phyloP scores from a whole-genome alignment of 805 yeast genomes.

The Saccharomycopsis schoenii region DNA sequence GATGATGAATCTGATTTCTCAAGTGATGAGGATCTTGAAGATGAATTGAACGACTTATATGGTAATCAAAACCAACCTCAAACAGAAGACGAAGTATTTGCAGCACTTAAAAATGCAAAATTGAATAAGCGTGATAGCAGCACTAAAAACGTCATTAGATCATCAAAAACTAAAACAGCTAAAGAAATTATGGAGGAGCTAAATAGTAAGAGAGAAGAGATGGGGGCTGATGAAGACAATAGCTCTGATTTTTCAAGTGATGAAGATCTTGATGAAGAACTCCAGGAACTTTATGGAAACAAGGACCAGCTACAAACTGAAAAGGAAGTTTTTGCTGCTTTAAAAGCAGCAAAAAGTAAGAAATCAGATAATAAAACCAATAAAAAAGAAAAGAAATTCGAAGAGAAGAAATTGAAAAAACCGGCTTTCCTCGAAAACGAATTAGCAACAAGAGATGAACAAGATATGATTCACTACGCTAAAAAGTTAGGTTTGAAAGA shows the following conservation, averaged over 20 bases:
- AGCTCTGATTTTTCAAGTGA: conserved; percentile 26
- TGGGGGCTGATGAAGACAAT: conserved; percentile 23
- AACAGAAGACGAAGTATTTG: conserved; percentile 36
- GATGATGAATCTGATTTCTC: conserved; percentile 25
- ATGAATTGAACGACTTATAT: conserved; percentile 20
- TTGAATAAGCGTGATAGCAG: conserved; percentile 19
- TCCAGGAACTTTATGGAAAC: conserved; percentile 11
- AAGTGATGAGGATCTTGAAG: conserved; percentile 20
- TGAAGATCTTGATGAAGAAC: conserved; percentile 18
- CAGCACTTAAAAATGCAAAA: conserved; percentile 33
- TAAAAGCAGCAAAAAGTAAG: conserved; percentile 32
- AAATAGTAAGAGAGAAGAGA: conserved; percentile 16
- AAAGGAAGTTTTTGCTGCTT: conserved; percentile 19
- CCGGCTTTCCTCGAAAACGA: conserved; percentile 38
- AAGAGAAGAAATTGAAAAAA: conserved; percentile 13
- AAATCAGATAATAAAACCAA: conserved; percentile 8
- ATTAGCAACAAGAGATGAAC: conserved; percentile 51
- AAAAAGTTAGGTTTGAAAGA: conserved; percentile 66
- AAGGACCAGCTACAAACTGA: conserved; percentile 26
- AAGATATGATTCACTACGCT: conserved; percentile 75
- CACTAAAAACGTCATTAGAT: not conserved
- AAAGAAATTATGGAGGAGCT: conserved; percentile 22
- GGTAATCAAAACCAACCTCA: conserved; percentile 23
- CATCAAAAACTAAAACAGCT: conserved; percentile 1
- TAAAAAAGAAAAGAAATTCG: conserved; percentile 20